Evolutionary conservation across 768 basidiomycete genomes (phyloP).

Genomic region (Lentinus tigrinus): DNA sequence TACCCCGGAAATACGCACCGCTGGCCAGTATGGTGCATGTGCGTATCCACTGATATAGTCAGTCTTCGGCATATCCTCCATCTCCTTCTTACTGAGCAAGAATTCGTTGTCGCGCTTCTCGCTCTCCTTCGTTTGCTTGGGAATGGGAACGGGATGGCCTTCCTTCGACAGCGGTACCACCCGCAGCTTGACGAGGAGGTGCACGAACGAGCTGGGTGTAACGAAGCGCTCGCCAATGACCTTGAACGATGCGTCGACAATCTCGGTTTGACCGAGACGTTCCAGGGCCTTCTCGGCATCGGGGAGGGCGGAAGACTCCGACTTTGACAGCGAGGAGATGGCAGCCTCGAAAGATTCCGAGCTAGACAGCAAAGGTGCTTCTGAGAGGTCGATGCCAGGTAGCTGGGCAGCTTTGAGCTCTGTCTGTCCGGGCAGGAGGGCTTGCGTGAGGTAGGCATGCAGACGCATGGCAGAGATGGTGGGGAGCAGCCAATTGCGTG

Average conservation of each 20-base stretch:
- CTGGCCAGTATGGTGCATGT: slow-evolving; percentile 95
- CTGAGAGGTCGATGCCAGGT: slow-evolving; percentile 63
- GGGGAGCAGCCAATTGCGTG: slow-evolving; percentile 87
- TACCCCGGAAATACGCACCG: slow-evolving; percentile 43
- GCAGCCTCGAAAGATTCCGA: slow-evolving; percentile 34
- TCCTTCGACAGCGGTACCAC: slow-evolving; percentile 36
- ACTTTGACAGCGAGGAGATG: slow-evolving; percentile 48
- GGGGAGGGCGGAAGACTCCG: slow-evolving; percentile 44
- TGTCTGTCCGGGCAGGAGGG: slow-evolving; percentile 57
- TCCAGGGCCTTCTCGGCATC: slow-evolving; percentile 66
- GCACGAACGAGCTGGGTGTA: slow-evolving; percentile 86
- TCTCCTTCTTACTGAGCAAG: slow-evolving; percentile 57
- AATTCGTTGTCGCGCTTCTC: slow-evolving; percentile 67
- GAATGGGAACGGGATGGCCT: slow-evolving; percentile 27
- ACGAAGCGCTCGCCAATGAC: slow-evolving; percentile 90
- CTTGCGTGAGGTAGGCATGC: slow-evolving; percentile 83
- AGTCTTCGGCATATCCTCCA: slow-evolving; percentile 53
- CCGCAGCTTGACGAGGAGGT: slow-evolving; percentile 81
- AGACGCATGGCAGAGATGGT: slow-evolving; percentile 79
- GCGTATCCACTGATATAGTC: slow-evolving; percentile 53
- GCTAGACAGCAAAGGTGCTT: slow-evolving; percentile 41
- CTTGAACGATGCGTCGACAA: slow-evolving; percentile 83
- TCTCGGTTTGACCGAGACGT: slow-evolving; percentile 72
- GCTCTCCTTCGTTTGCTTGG: slow-evolving; percentile 47
- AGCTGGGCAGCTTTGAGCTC: slow-evolving; percentile 65